phyloP scores from a whole-genome alignment of 768 basidiomycete genomes.

The Serpula lacrymans region DNA sequence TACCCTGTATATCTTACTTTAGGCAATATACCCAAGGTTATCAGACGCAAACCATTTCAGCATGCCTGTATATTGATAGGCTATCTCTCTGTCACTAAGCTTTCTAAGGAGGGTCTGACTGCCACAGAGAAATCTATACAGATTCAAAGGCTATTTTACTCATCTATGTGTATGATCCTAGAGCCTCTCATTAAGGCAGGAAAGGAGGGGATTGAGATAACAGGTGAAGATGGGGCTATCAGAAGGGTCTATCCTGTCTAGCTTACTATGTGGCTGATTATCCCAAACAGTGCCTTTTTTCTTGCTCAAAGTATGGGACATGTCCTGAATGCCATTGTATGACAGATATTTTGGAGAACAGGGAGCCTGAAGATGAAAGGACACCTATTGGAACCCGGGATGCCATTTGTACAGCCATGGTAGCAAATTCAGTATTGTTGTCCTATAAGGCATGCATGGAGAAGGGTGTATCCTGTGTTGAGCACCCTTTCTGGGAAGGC shows the following conservation, averaged over 20 bases:
- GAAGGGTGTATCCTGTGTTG: no score
- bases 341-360: neutral
- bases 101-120: conserved; percentile 26
- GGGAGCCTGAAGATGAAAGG: neutral
- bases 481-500: conserved; percentile 30
- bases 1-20: conserved; percentile 44
- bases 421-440: no score
- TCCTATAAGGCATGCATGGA: no score
- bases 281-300: neutral
- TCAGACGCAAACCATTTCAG: conserved; percentile 31
- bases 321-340: conserved; percentile 1
- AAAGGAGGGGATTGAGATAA: conserved; percentile 28
- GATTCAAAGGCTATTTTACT: conserved; percentile 32
- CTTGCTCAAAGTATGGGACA: neutral
- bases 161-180: conserved; percentile 31
- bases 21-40: conserved; percentile 39
- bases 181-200: conserved; percentile 28
- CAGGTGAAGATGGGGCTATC: conserved; percentile 32
- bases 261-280: no score
- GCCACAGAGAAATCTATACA: conserved; percentile 14
- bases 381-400: conserved; percentile 1
- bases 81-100: conserved; percentile 35
- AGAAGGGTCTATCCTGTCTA: conserved; percentile 32
- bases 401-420: no score
- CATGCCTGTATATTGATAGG: conserved; percentile 34